Evolutionary conservation across 2,329 filamentous ascomycete genomes (phyloP), one percentile per base, ranked within the genome.

Genomic region (Cordyceps farinosa): DNA sequence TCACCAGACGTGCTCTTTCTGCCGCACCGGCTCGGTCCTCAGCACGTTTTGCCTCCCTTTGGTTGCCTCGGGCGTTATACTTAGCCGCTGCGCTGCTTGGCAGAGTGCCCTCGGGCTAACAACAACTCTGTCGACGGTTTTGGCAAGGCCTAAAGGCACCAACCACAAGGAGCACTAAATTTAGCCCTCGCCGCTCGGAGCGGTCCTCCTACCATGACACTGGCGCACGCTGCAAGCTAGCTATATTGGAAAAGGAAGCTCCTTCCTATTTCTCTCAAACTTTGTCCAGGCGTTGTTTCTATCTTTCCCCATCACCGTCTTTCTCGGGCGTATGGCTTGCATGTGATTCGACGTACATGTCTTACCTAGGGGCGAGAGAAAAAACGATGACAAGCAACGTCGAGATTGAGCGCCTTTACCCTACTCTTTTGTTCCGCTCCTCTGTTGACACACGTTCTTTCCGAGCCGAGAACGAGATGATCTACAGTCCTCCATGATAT

Each of bases 81-180:
- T 52, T 34, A 22, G 22, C 29, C 53, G n/a, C 36, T 32, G 15
- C n/a, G 13, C n/a, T 50, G 8, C 42, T 50, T 45, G n/a, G 45
- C 56, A 50, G 42, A 22, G 11, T 15, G 48, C 38, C 48, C 38
- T 61, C 17, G 38, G 11, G 10, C 57, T 60, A 44, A 27, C 48
- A 32, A 36, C 22, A 61, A 61, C 58, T 61, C 40, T 61, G 53
- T 45, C 38, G 48, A 61, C 38, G n/a, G 17, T 52, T 42, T 34
- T 7, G 48, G 36, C 47, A 53, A 53, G n/a, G 11, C 38, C 17
- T n/a, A 5, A 27, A 29, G 58, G 17, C 11, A 29, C 22, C 30
- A 44, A 13, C 48, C 36, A 59, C 34, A 22, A 15, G 15, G 29
- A 38, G 36, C 52, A 55, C 52, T 55, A 40, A 55, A 55, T 42